These are phyloP conservation scores for Gyromitra esculenta DNA, from an alignment of 2,329 filamentous ascomycete genomes.

Conservation along the genomic window DNA sequence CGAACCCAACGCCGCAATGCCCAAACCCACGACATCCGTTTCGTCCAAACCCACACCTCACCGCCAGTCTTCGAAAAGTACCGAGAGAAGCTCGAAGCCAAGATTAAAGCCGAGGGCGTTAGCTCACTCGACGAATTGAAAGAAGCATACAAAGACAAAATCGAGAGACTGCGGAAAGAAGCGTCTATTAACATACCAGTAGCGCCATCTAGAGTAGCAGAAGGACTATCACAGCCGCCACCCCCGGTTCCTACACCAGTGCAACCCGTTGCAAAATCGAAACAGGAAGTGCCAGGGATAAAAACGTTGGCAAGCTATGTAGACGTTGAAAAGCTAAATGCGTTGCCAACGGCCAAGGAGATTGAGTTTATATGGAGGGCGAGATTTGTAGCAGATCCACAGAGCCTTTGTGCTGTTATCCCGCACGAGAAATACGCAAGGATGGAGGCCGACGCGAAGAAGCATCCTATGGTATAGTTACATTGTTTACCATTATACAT, in stretches of 20 bases:
- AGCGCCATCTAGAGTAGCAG: constrained; percentile 45
- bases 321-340: constrained; percentile 79
- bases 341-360: constrained; percentile 76
- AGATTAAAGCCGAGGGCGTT: constrained; percentile 76
- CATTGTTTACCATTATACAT: neutral
- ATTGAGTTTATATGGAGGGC: constrained; percentile 90
- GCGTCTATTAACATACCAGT: constrained; percentile 63
- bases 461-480: constrained; percentile 71
- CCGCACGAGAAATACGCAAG: constrained; percentile 76
- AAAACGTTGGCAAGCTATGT: constrained; percentile 76
- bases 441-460: constrained; percentile 76
- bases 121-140: constrained; percentile 79
- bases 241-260: constrained; percentile 55
- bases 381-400: constrained; percentile 76
- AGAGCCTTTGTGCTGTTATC: constrained; percentile 84
- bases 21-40: constrained; percentile 89
- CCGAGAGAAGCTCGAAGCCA: constrained; percentile 81
- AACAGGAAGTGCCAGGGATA: constrained; percentile 63
- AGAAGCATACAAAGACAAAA: constrained; percentile 85
- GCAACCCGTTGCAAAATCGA: constrained; percentile 58
- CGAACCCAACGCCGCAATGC: constrained; percentile 80
- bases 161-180: constrained; percentile 74
- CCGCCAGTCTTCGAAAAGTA: constrained; percentile 83
- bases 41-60: constrained; percentile 80
- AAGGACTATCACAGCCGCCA: constrained; percentile 15